Conservation (phyloP, 768 basidiomycete genomes). For the Mycena floridula region DNA sequence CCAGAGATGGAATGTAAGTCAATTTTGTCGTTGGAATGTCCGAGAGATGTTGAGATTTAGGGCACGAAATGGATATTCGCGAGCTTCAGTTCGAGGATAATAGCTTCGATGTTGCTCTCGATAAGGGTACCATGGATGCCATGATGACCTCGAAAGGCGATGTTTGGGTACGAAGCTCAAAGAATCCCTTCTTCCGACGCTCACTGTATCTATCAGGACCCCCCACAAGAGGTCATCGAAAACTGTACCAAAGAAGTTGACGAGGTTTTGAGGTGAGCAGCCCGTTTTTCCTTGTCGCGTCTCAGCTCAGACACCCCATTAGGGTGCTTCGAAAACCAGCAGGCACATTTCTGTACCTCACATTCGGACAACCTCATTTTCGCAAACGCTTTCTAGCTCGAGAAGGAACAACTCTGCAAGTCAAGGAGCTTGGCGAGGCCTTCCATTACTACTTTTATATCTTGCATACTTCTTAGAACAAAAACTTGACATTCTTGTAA, state of each 20-base stretch:
- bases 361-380: conserved; percentile 89
- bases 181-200: not conserved
- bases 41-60: conserved; percentile 26
- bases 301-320: not conserved
- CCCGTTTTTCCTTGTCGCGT: not conserved
- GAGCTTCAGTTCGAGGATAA: conserved; percentile 51
- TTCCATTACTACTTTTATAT: conserved; percentile 85
- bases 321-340: conserved; percentile 59
- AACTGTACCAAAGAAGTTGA: conserved; percentile 74
- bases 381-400: conserved; percentile 60
- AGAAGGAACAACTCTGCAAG: conserved; percentile 53
- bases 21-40: not conserved
- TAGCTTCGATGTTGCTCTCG: conserved; percentile 75
- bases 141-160: conserved; percentile 83
- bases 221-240: conserved; percentile 60
- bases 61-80: conserved; percentile 84
- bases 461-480: conserved; percentile 63
- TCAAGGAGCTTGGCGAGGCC: conserved; percentile 67
- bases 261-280: conserved; percentile 62
- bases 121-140: conserved; percentile 91
- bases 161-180: conserved; percentile 55
- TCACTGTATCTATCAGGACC: conserved; percentile 43
- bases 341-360: conserved; percentile 71
- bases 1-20: conserved; percentile 69
- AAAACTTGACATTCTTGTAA: conserved; percentile 90